phyloP scores from a whole-genome alignment of 1,284 basidiomycete species.

The Exobasidium rhododendri region DNA sequence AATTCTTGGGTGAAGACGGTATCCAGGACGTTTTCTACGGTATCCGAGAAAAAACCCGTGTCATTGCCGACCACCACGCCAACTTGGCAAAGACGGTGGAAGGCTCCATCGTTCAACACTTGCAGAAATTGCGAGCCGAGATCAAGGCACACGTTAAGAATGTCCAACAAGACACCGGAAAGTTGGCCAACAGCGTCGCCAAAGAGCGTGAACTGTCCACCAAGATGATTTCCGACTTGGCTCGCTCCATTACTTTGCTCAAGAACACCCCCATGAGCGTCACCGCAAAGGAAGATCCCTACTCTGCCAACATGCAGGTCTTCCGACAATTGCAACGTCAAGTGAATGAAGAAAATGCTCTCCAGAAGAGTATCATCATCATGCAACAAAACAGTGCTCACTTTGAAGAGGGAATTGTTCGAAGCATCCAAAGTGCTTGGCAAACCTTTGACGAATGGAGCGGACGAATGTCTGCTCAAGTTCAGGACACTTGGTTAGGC shows the following conservation, averaged over 20 bases:
- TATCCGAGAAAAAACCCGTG: conserved; percentile 83
- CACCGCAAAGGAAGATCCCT: conserved; percentile 79
- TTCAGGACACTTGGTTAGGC: conserved; percentile 75
- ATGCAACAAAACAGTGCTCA: conserved; percentile 96
- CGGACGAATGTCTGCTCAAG: conserved; percentile 71
- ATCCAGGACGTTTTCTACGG: conserved; percentile 84
- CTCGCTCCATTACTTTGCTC: conserved; percentile 79
- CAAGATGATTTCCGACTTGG: conserved; percentile 80
- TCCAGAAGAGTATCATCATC: conserved; percentile 98
- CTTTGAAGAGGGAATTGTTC: conserved; percentile 95
- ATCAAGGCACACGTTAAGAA: conserved; percentile 97
- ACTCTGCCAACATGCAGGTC: conserved; percentile 73
- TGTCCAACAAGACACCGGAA: conserved; percentile 96
- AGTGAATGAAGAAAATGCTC: conserved; percentile 93
- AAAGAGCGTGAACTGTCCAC: conserved; percentile 88
- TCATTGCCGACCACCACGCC: conserved; percentile 92
- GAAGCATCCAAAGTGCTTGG: conserved; percentile 93
- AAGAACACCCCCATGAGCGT: conserved; percentile 94
- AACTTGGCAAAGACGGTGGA: conserved; percentile 95
- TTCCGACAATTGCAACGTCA: conserved; percentile 78
- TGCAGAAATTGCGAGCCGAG: conserved; percentile 87
- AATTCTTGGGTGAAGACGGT: conserved; percentile 53
- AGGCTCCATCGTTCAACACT: conserved; percentile 93
- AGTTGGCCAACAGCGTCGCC: conserved; percentile 87
- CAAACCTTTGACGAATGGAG: conserved; percentile 95